phyloP scores from a whole-genome alignment of 768 basidiomycete genomes.

The Boletus rubescentipes region DNA sequence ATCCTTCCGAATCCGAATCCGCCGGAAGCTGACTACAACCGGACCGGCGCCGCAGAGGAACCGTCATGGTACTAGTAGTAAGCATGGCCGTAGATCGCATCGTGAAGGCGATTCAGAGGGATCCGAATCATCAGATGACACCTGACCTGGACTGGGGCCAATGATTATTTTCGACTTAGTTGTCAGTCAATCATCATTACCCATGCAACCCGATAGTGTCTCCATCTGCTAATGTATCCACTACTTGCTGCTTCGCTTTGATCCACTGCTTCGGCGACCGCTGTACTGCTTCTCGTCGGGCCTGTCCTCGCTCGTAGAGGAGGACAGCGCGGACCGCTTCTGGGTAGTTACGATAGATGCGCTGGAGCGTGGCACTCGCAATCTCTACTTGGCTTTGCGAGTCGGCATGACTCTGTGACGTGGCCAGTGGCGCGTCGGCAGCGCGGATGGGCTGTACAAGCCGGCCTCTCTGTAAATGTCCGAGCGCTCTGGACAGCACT shows the following conservation, averaged over 20 bases:
- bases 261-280: conserved; percentile 22
- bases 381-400: conserved; percentile 26
- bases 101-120: conserved; percentile 59
- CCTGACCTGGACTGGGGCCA: conserved; percentile 23
- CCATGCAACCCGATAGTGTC: conserved; percentile 20
- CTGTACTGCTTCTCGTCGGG: conserved; percentile 19
- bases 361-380: conserved; percentile 43
- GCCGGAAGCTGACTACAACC: conserved; percentile 23
- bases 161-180: conserved; percentile 13
- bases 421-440: conserved; percentile 21
- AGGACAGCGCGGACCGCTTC: conserved; percentile 36
- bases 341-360: conserved; percentile 53
- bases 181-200: conserved; percentile 19
- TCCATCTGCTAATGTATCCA: conserved; percentile 27
- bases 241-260: conserved; percentile 14
- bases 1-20: conserved; percentile 25
- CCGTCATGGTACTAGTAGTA: conserved; percentile 70
- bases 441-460: conserved; percentile 43
- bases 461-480: conserved; percentile 50
- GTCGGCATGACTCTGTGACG: conserved; percentile 17
- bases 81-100: conserved; percentile 54
- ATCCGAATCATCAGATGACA: conserved; percentile 69
- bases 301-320: conserved; percentile 35
- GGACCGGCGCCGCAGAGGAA: conserved; percentile 56
- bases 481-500: conserved; percentile 46